Base-by-base conservation (phyloP, 148 eudicot genomes). In the Selenicereus undatus region DNA sequence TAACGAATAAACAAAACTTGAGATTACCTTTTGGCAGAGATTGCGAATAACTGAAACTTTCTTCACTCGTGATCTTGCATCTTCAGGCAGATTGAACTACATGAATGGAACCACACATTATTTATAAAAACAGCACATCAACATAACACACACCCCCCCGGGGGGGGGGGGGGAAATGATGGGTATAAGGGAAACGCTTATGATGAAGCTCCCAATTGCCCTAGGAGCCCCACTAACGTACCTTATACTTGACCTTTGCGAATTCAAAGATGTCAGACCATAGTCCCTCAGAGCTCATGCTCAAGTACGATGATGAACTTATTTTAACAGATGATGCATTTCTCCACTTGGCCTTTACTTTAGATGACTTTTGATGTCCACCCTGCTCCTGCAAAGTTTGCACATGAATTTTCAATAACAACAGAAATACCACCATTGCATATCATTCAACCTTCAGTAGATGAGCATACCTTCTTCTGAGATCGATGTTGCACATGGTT, bases 231-330 rank as follows among this genome's bases (percentile, higher is more conserved):
- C 79, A 64, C 66, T 22, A 13, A 29, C 74, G 56, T 84, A 97
- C 99, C 99, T 93, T 94, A 90, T 97, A 97, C 84, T 97, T 97
- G 83, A 87, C 76, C 85, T 86, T 91, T n/a, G 98, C 89, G 86
- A 97, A 92, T 78, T 91, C 97, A 42, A 78, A 62, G 75, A 94
- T 91, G 72, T 92, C 97, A 79, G 93, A 83, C 99, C 99, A 97
- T 81, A 94, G 88, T 81, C 91, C 89, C 29, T 92, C 96, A 24
- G 98, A 84, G 56, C 88, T 85, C 68, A 89, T 79, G 82, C 81
- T 84, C 80, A 83, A 84, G 81, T 77, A 90, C 2, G 88, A 78
- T 52, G 90, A 85, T 26, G 77, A 86, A 81, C 80, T 84, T 80
- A 81, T 90, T 76, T 78, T 87, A 6, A 82, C 24, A 85, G 88